These are phyloP conservation scores for Tardiomyces depauwii DNA, from an alignment of 1,139 yeast genomes.

Conservation along the genomic window DNA sequence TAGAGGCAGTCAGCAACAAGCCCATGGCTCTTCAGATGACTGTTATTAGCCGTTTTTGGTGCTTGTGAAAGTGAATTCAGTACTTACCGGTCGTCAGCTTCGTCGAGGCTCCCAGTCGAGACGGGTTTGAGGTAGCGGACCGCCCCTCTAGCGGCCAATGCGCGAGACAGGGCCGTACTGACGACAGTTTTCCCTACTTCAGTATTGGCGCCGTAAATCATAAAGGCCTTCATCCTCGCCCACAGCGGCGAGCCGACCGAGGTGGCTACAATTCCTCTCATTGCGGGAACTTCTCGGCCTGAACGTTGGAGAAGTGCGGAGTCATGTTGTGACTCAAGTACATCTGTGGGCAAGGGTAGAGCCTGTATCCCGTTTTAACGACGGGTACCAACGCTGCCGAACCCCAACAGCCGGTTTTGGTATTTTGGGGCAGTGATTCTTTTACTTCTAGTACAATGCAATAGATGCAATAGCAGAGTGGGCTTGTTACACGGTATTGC, in stretches of 20 bases:
- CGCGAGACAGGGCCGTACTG: conserved; percentile 13
- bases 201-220: conserved; percentile 34
- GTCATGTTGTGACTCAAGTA: background rate
- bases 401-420: no score
- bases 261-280: background rate
- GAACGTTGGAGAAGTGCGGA: background rate
- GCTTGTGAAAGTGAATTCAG: conserved; percentile 5
- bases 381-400: no score
- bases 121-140: conserved; percentile 18
- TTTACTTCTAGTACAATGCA: no score
- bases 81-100: conserved; percentile 12
- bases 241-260: background rate
- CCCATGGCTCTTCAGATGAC: conserved; percentile 1
- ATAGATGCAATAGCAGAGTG: no score
- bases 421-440: no score
- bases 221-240: conserved; percentile 6
- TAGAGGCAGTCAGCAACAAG: conserved; percentile 10
- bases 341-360: background rate
- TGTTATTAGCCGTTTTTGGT: background rate
- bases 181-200: conserved; percentile 21
- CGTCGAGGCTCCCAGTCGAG: conserved; percentile 17
- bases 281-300: background rate
- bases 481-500: no score
- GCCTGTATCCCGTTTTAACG: no score
- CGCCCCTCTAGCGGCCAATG: conserved; percentile 5